Conservation (phyloP, 495 filamentous ascomycete genomes). For the Aspergillus sclerotiicarbonarius region DNA sequence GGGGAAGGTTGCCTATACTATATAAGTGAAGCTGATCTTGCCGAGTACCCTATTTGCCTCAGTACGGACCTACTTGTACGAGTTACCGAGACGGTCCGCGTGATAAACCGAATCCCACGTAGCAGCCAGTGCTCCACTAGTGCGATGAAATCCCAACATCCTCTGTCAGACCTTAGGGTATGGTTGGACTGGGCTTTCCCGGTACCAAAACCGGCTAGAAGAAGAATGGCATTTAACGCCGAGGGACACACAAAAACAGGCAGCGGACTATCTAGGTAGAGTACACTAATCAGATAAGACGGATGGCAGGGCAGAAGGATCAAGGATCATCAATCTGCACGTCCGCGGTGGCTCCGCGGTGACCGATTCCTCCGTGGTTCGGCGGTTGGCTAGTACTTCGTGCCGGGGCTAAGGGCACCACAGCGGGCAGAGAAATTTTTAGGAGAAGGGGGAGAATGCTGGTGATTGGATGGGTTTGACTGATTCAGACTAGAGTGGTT, state of each 20-base stretch:
- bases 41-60: too few relatives aligned
- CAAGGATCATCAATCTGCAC: not conserved
- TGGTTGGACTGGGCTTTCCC: too few relatives aligned
- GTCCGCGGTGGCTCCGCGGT: not conserved
- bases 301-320: not conserved
- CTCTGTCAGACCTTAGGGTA: too few relatives aligned
- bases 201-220: not conserved
- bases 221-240: not conserved
- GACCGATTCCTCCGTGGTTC: constrained; percentile 19
- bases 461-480: not conserved
- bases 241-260: not conserved
- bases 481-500: not conserved
- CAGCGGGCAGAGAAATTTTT: not conserved
- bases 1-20: too few relatives aligned
- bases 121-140: too few relatives aligned
- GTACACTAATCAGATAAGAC: constrained; percentile 12
- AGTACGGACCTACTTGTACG: too few relatives aligned
- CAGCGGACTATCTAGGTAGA: not conserved
- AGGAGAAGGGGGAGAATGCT: not conserved
- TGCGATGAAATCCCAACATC: too few relatives aligned
- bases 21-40: too few relatives aligned
- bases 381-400: constrained; percentile 12
- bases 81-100: too few relatives aligned
- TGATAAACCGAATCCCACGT: too few relatives aligned
- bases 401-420: not conserved